A percentile compares a stretch with the other conserved stretches of the same genome.
Conservation (phyloP, 371 early-diverging fungal genomes). For the Mortierella sp. region DNA sequence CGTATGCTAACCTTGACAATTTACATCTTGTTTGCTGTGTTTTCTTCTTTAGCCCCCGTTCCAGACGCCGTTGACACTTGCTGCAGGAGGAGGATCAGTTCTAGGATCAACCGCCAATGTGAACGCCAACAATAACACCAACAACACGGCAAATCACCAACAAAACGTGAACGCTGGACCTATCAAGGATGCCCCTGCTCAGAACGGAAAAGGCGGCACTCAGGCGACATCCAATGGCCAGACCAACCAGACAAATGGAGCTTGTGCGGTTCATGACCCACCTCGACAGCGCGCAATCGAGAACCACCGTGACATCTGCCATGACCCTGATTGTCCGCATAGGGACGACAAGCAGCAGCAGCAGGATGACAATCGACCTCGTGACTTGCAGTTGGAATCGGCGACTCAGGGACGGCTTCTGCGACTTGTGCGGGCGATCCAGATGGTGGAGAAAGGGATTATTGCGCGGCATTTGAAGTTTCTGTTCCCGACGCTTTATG, state of each 20-base stretch:
- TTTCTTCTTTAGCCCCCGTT: conserved; percentile 41
- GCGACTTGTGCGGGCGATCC: conserved; percentile 47
- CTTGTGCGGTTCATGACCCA: not conserved
- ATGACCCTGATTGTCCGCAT: conserved; percentile 11
- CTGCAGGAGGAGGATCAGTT: conserved; percentile 50
- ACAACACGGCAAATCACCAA: not conserved
- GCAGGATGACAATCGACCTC: not conserved
- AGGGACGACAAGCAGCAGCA: not conserved
- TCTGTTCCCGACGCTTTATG: conserved; percentile 54
- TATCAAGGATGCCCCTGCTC: not conserved
- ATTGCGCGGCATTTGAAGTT: conserved; percentile 53
- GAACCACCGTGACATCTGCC: conserved; percentile 12
- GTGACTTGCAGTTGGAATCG: conserved; percentile 16
- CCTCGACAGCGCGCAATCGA: conserved; percentile 9
- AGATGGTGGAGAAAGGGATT: conserved; percentile 53
- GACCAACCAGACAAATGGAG: not conserved
- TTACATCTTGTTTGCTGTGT: not conserved
- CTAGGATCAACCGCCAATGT: conserved; percentile 29
- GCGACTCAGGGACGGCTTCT: conserved; percentile 44
- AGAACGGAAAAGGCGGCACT: not conserved
- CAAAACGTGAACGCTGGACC: not conserved
- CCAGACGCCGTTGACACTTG: conserved; percentile 56
- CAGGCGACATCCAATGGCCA: not conserved
- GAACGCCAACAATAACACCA: not conserved
- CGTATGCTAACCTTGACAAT: not conserved